These are phyloP conservation scores for Chytridium lagenaria DNA, from an alignment of 371 early-diverging fungal species.

Conservation along the genomic window DNA sequence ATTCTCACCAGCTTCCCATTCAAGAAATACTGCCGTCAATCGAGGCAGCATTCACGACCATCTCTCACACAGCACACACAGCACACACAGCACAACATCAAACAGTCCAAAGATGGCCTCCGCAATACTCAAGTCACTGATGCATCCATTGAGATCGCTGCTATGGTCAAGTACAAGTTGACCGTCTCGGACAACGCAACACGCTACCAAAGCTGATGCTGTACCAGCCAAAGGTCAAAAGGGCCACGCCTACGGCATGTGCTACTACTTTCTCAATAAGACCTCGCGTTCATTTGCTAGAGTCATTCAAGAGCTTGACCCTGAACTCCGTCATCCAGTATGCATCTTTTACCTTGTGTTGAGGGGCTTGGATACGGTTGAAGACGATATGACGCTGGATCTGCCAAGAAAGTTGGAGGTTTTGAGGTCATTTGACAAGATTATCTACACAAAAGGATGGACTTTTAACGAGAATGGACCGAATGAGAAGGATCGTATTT, in stretches of 20 bases:
- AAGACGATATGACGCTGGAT: slow-evolving; percentile 95
- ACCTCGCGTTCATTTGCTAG: slow-evolving; percentile 96
- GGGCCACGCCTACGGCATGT: slow-evolving; percentile 51
- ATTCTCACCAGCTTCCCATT: no score
- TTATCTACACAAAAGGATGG: slow-evolving; percentile 84
- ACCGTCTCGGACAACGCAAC: slow-evolving; percentile 62
- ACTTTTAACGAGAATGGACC: slow-evolving; percentile 85
- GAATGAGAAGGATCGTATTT: slow-evolving; percentile 89
- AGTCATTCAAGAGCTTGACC: slow-evolving; percentile 92
- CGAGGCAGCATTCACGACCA: no score
- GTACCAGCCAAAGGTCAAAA: slow-evolving; percentile 37
- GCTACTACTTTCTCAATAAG: slow-evolving; percentile 88
- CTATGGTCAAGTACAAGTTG: slow-evolving; percentile 80
- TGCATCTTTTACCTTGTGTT: slow-evolving; percentile 89
- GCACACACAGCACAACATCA: no score
- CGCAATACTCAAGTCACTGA: slow-evolving; percentile 68
- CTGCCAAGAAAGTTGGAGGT: slow-evolving; percentile 76
- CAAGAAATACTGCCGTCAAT: no score
- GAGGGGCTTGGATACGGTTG: slow-evolving; percentile 96
- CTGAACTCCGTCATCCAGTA: slow-evolving; percentile 67
- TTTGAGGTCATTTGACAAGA: slow-evolving; percentile 79
- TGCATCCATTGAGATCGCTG: slow-evolving; percentile 85
- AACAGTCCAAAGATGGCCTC: no score
- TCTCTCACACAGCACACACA: no score
- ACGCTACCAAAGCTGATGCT: slow-evolving; percentile 50